phyloP scores from a whole-genome alignment of 2,329 filamentous ascomycete genomes.

The Xylaria sp. region DNA sequence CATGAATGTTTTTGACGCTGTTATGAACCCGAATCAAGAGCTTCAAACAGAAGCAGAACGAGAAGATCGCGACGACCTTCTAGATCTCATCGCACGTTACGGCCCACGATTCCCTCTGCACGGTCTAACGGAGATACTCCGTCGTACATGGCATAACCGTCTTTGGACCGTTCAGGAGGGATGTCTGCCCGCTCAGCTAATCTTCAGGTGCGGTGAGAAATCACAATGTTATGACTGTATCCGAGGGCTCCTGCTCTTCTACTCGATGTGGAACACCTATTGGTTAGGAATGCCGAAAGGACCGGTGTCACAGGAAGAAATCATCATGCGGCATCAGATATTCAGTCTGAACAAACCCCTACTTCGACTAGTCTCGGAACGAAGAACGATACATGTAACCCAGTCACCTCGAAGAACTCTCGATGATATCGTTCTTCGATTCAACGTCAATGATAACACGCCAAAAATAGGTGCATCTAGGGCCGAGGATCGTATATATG shows the following conservation, averaged over 20 bases:
- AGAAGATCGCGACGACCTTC: constrained; percentile 39
- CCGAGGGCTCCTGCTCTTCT: constrained; percentile 36
- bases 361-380: constrained; percentile 40
- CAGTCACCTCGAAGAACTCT: constrained; percentile 24
- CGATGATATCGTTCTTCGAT: constrained; percentile 39
- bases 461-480: constrained; percentile 38
- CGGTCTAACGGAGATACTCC: constrained; percentile 38
- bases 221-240: constrained; percentile 27
- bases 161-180: constrained; percentile 46
- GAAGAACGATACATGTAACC: constrained; percentile 38
- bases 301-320: constrained; percentile 22
- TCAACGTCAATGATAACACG: constrained; percentile 37
- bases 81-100: constrained; percentile 33
- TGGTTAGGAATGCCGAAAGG: constrained; percentile 31
- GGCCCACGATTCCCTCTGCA: constrained; percentile 36
- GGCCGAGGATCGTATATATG: constrained; percentile 43
- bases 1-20: constrained; percentile 39
- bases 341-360: constrained; percentile 32
- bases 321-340: constrained; percentile 30
- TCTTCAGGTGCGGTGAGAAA: constrained; percentile 25
- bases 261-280: constrained; percentile 40
- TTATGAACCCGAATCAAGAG: constrained; percentile 34
- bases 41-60: constrained; percentile 25
- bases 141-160: constrained; percentile 41
- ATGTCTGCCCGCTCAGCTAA: constrained; percentile 20